Base-by-base conservation (phyloP, 345 rosid genomes). In the Rhizophora mangle region DNA sequence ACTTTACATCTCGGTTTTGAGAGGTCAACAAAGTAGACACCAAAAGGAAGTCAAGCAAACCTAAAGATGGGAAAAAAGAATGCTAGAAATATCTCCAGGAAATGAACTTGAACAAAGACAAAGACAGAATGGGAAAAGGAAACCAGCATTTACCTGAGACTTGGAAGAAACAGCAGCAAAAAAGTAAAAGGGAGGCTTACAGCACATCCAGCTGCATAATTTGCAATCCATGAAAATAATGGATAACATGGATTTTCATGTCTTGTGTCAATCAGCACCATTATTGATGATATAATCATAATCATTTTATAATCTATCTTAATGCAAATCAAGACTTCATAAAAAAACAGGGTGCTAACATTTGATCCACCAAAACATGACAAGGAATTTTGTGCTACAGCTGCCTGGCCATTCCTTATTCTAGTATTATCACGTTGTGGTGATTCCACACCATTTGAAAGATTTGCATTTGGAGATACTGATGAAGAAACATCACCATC, bases 201-300 rank as follows among this genome's bases (percentile, higher is more conserved):
- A 20, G 67, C 74, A 65, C 74, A 66, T 18, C 71, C 79, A 6
- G 49, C 68, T 16, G 67, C 36, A 10, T 70, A 70, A 65, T 63
- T 67, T 8, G 30, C 29, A 24, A 76, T 60, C 79, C 75, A 76
- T 29, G 52, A 31, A 37, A 59, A 29, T 67, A 70, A 60, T 21
- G 71, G 74, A 70, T 63, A 29, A 2, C 26, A 36, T 8, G 71
- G 21, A 39, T 55, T 70, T 47, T 76, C 74, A 53, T 76, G 69
- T 60, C 71, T 70, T 0, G 71, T 65, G 31, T 54, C 63, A n/a
- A 61, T 15, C 47, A 76, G 27, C 20, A 70, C 68, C 60, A 64
- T 27, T 55, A 52, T 24, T 10, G 71, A 76, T 30, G 71, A 68
- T 20, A 43, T 52, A 27, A 70, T 75, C 51, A 65, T 58, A 54